These are phyloP conservation scores for Suhomyces kilbournensis DNA, from an alignment of 805 yeast genomes.

Conservation along the genomic window DNA sequence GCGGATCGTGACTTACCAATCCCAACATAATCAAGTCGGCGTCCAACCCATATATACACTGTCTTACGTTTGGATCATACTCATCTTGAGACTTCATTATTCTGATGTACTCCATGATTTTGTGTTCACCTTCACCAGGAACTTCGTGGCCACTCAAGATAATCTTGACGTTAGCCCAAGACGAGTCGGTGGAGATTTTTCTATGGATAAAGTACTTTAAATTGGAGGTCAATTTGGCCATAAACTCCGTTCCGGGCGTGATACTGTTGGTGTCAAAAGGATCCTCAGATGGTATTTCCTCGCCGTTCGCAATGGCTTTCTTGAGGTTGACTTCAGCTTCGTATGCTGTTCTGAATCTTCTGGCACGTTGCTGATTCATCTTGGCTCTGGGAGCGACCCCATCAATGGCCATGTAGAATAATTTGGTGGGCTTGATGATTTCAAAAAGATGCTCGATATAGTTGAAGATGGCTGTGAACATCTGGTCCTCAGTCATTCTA, in stretches of 20 bases:
- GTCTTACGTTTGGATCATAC: constrained; percentile 79
- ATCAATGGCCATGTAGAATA: constrained; percentile 94
- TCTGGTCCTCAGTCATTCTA: constrained; percentile 81
- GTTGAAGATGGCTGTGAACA: constrained; percentile 87
- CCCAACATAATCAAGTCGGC: constrained; percentile 96
- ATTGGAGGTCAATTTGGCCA: constrained; percentile 82
- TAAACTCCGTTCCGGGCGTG: constrained; percentile 96
- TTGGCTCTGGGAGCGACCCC: constrained; percentile 99
- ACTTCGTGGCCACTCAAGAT: constrained; percentile 91
- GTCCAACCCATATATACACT: constrained; percentile 93
- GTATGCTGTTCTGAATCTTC: constrained; percentile 90
- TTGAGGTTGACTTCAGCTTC: constrained; percentile 81
- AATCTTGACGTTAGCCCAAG: constrained; percentile 78
- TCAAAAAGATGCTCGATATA: constrained; percentile 92
- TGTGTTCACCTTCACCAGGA: constrained; percentile 99
- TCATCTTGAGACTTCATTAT: constrained; percentile 67
- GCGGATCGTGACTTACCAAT: constrained; percentile 90
- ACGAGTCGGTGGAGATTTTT: constrained; percentile 79
- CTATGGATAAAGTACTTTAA: constrained; percentile 85
- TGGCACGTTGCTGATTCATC: constrained; percentile 95
- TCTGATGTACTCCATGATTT: constrained; percentile 90
- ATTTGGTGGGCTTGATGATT: constrained; percentile 79
- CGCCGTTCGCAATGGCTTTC: constrained; percentile 72
- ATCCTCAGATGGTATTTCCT: constrained; percentile 73
- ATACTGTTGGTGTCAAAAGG: constrained; percentile 91